Percentiles rank a stretch among this genome's conserved stretches.
phyloP scores from a whole-genome alignment of 176 grass and related monocot species.

The Urochloa ruziziensis region DNA sequence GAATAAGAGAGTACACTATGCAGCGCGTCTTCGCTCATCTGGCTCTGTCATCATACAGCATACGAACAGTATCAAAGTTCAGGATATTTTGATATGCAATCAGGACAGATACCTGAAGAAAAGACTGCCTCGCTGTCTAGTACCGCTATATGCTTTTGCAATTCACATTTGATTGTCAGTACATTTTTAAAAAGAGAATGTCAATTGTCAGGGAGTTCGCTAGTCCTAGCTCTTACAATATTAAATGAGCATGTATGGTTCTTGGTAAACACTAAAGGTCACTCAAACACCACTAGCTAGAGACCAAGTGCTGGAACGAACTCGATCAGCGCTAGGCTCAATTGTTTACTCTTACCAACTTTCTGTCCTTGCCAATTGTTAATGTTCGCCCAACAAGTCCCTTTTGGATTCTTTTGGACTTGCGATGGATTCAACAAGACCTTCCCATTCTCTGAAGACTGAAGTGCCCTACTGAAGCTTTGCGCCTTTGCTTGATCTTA shows the following conservation, averaged over 20 bases:
- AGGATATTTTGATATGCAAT: background rate
- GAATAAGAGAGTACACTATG: background rate
- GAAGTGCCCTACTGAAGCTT: background rate
- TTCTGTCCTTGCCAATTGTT: background rate
- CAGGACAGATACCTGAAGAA: background rate
- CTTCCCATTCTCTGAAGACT: background rate
- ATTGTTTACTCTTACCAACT: background rate
- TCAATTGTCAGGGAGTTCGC: background rate
- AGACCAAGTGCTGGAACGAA: background rate
- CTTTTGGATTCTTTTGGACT: background rate
- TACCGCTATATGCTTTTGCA: background rate
- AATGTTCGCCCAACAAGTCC: background rate
- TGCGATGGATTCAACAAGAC: background rate
- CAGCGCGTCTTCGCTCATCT: background rate
- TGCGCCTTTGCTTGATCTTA: background rate
- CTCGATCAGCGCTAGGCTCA: background rate
- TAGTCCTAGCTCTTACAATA: background rate
- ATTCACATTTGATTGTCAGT: background rate
- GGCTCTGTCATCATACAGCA: background rate
- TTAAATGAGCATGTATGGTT: background rate
- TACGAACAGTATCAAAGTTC: background rate
- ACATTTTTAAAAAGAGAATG: background rate
- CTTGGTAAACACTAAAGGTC: slow-evolving; percentile 19
- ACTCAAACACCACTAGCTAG: slow-evolving; percentile 25
- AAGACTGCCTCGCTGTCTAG: background rate